A percentile compares a stretch with the other conserved stretches of the same genome.
These are phyloP conservation scores for Plasmodium relictum DNA, from an alignment of 169 alveolate species.

Conservation along the genomic window DNA sequence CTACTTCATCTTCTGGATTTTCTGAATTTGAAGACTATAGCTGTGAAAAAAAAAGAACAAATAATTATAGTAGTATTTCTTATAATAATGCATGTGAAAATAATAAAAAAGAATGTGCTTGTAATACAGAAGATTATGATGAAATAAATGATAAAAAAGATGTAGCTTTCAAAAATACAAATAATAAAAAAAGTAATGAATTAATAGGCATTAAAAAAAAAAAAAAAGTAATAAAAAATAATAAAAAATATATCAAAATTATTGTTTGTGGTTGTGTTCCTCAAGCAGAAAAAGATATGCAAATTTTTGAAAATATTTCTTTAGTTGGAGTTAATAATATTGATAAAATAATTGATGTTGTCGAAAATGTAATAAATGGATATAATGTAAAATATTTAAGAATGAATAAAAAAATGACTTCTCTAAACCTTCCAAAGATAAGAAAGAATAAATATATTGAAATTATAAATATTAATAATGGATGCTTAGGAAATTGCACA, in stretches of 20 bases:
- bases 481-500: constrained; percentile 99
- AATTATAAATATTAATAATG: constrained; percentile 92
- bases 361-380: constrained; percentile 96
- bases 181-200: not conserved
- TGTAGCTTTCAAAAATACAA: not conserved
- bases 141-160: not conserved
- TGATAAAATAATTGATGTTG: constrained; percentile 95
- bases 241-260: constrained; percentile 86
- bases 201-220: not conserved
- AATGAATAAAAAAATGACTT: constrained; percentile 91
- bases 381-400: constrained; percentile 92
- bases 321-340: constrained; percentile 91
- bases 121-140: not conserved
- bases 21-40: constrained; percentile 19
- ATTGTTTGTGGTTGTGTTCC: constrained; percentile 98
- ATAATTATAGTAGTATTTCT: not conserved
- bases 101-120: not conserved
- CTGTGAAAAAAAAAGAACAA: not conserved
- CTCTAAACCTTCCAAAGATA: constrained; percentile 97
- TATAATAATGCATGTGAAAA: not conserved
- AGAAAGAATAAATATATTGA: constrained; percentile 95
- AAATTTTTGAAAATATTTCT: constrained; percentile 82
- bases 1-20: constrained; percentile 60
- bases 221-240: constrained; percentile 11
- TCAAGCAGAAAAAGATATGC: constrained; percentile 91